A percentile compares a stretch with the other conserved stretches of the same genome.
Evolutionary conservation across 345 rosid species (phyloP).

Genomic region (Salix koriyanagi): DNA sequence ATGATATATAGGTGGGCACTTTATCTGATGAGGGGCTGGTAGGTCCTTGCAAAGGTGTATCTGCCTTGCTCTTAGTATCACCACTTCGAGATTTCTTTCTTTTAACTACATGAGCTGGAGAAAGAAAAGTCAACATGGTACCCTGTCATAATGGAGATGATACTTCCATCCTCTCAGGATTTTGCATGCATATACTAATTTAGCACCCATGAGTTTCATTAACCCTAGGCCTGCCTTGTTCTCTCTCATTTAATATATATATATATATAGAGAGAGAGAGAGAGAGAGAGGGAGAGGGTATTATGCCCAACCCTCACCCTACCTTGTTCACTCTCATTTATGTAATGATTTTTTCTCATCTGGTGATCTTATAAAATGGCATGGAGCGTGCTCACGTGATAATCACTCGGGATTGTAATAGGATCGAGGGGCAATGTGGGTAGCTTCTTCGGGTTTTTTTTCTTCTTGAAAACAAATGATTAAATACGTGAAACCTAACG

Average conservation of each 20-base stretch:
- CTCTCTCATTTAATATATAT: no score
- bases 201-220: background rate
- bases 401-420: background rate
- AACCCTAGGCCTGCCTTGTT: no score
- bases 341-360: background rate
- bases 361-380: background rate
- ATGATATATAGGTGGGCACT: background rate
- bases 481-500: slow-evolving; percentile 16
- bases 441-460: background rate
- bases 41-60: background rate
- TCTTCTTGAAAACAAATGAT: background rate
- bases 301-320: no score
- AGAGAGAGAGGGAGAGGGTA: no score
- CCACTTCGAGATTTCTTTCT: background rate
- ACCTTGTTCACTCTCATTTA: no score
- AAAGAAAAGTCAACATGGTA: background rate
- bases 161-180: background rate
- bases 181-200: background rate
- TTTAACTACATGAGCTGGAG: background rate
- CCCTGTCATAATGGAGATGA: background rate
- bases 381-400: background rate
- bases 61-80: background rate
- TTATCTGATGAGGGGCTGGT: background rate
- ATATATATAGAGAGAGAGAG: no score
- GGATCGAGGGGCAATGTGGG: background rate